Evolutionary conservation across 2,329 filamentous ascomycete species (phyloP), one percentile per base, ranked within the genome.

Genomic region (Botryotinia globosa): DNA sequence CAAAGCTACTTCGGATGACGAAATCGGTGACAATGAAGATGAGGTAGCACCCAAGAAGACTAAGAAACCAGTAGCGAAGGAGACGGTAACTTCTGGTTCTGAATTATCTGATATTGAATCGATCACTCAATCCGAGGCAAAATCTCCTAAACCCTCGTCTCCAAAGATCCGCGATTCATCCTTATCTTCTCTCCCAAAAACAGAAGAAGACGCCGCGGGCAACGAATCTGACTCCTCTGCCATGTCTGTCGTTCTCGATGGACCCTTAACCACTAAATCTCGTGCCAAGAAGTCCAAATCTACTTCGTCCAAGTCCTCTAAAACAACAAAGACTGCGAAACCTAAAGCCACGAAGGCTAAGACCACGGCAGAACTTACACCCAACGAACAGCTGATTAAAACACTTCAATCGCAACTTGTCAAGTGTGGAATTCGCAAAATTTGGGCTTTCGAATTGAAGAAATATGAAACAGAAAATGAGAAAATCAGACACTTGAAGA

Each of bases 371-470:
- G 76, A 77, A 68, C 82, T 86, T 51, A 81, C 90, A 29, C 88
- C 91, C 0, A 88, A 94, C 74, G 89, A 93, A 73, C 90, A 88
- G 5, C 92, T 97, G 81, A 92, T 98, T 80, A 98, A 97, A 82
- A 92, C 90, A 66, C 85, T 98, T 5, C 95, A 98, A 83, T 88
- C 90, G 14, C 94, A 95, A 82, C 87, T 99, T 10, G 83, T 91
- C 63, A 97, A 98, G 82, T 99, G 95, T 79, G 95, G 95, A 44
- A 89, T 98, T 72, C 91, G 94, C 70, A 98, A 98, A 81, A 88
- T 98, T 74, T 99, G 96, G 95, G 88, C 88, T 67, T 90, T 91
- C 75, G 94, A 98, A 82, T 86, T 99, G 42, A 93, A 93, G 81
- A 85, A 89, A 71, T 94, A 88, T 78, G 87, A 87, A 1, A 88